Evolutionary conservation across 768 basidiomycete species (phyloP), one percentile per base, ranked within the genome.

Genomic region (Pulveroboletus sp.): DNA sequence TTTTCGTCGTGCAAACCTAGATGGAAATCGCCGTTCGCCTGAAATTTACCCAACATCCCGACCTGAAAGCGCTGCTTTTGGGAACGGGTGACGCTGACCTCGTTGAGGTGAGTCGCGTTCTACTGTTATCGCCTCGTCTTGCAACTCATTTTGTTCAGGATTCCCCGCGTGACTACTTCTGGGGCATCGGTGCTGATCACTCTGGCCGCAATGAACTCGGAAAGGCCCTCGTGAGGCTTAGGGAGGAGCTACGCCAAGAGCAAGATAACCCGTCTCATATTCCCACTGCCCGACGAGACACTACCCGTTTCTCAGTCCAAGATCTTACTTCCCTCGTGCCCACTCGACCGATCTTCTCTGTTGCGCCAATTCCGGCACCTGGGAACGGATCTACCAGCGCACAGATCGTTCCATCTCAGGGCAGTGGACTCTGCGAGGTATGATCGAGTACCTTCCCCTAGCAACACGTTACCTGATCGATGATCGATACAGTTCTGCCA

Each of bases 151-250:
- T 6, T 15, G 4, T 21, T 28, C 54, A 86, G 84, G 78, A 84
- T 59, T 86, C 84, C n/a, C 81, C 82, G 51, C 83, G 80, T 55
- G 86, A 89, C 64, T 73, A 83, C 36, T 87, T 87, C 66, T 89
- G 86, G 85, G 86, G 86, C n/a, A 66, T 81, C 53, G 86, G 86
- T 6, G 71, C 76, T 35, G 82, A 89, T 63, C 70, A 76, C 26
- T 69, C 73, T 58, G 86, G 86, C 18, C 78, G 80, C 36, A 89
- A 89, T 55, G 84, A 89, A 63, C 77, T 89, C 30, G 87, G 86
- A 37, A 85, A 82, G 62, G 80, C 82, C 10, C 74, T 88, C 10
- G 77, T 80, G 56, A 77, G 83, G 55, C 68, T 89, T 56, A 73
- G 86, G 53, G 67, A 71, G 41, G 77, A 75, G 62, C 68, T 86